Evolutionary conservation across 768 basidiomycete species (phyloP).

Genomic region (Multifurca ochricompacta): DNA sequence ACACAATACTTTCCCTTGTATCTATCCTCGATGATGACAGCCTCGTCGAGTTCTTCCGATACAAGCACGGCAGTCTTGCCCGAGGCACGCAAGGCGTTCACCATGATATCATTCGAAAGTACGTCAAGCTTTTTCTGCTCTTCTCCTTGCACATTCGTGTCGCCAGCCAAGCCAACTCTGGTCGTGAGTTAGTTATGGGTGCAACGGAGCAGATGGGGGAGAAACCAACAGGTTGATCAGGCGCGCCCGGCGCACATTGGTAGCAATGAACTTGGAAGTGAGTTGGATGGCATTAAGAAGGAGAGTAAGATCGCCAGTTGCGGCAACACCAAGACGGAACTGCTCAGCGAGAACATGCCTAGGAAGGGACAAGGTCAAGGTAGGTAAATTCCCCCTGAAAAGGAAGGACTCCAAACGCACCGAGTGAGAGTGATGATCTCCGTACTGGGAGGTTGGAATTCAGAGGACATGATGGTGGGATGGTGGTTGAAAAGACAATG

Average conservation of each 20-base stretch:
- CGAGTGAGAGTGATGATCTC: constrained; percentile 92
- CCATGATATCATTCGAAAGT: constrained; percentile 99
- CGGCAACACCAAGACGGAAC: constrained; percentile 68
- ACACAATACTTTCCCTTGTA: constrained; percentile 90
- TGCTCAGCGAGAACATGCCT: constrained; percentile 89
- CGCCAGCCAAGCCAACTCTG: constrained; percentile 95
- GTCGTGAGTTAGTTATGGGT: constrained; percentile 2
- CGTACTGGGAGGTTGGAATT: constrained; percentile 68
- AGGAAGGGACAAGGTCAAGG: background rate
- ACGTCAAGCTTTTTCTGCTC: constrained; percentile 99
- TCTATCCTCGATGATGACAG: constrained; percentile 78
- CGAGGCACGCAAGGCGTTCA: constrained; percentile 92
- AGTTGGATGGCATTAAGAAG: constrained; percentile 94
- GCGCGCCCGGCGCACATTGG: constrained; percentile 93
- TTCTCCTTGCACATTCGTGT: constrained; percentile 95
- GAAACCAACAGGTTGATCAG: constrained; percentile 87
- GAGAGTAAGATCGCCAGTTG: constrained; percentile 91
- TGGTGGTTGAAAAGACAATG: constrained; percentile 7
- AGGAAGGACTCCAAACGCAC: constrained; percentile 35
- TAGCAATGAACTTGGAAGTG: constrained; percentile 95
- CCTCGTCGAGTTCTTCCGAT: constrained; percentile 91
- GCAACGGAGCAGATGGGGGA: background rate
- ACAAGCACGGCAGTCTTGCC: constrained; percentile 96
- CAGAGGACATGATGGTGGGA: constrained; percentile 23
- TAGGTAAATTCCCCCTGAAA: background rate